These are phyloP conservation scores for Anastatica hierochuntica DNA, from an alignment of 345 rosid genomes.

Conservation along the genomic window DNA sequence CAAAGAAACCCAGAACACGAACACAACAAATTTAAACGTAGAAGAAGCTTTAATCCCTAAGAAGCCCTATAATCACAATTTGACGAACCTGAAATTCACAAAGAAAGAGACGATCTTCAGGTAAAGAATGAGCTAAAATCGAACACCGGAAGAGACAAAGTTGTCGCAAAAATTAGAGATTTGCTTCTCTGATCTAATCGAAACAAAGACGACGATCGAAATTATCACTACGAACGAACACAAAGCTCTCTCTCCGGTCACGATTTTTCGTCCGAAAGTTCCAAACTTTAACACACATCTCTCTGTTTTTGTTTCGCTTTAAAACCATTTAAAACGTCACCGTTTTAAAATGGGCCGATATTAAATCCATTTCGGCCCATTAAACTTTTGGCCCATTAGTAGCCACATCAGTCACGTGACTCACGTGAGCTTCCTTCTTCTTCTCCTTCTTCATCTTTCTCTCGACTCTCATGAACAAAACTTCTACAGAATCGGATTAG, in stretches of 20 bases:
- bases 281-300: not conserved
- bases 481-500: not conserved
- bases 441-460: not conserved
- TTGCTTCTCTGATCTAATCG: too few relatives aligned
- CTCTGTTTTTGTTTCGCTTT: too few relatives aligned
- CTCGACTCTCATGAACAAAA: not conserved
- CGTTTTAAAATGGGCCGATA: not conserved
- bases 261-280: slow-evolving; percentile 1
- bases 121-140: not conserved
- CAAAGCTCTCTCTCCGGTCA: slow-evolving; percentile 2
- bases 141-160: not conserved
- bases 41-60: not conserved
- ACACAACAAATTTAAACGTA: not conserved
- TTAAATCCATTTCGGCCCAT: not conserved
- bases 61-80: too few relatives aligned
- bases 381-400: slow-evolving; percentile 13
- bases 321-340: too few relatives aligned
- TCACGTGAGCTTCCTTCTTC: not conserved
- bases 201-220: not conserved
- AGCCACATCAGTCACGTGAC: too few relatives aligned
- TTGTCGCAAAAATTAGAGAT: not conserved
- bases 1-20: slow-evolving; percentile 12
- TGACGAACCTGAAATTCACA: slow-evolving; percentile 19
- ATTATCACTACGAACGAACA: not conserved
- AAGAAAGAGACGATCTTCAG: slow-evolving; percentile 1